These are phyloP conservation scores for Elasticomyces elasticus DNA, from an alignment of 495 filamentous ascomycete species.

Conservation along the genomic window DNA sequence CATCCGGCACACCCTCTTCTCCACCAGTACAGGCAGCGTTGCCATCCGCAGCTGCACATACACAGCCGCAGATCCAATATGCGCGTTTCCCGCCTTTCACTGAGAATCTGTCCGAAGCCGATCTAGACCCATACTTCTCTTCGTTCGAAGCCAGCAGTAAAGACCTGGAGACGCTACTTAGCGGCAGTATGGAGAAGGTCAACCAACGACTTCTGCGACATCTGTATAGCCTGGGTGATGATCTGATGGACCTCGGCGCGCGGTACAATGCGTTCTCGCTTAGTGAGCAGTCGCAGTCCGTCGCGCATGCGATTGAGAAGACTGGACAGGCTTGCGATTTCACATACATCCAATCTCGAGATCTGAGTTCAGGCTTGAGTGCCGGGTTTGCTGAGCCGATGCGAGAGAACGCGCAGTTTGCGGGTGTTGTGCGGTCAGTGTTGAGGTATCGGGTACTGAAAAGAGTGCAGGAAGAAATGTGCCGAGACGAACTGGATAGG, in stretches of 20 bases:
- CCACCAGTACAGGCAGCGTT: conserved; percentile 37
- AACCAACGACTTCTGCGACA: conserved; percentile 84
- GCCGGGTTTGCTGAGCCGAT: conserved; percentile 93
- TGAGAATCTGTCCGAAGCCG: conserved; percentile 67
- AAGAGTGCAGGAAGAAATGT: conserved; percentile 95
- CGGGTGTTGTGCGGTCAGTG: conserved; percentile 81
- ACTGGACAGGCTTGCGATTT: conserved; percentile 90
- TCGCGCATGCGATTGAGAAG: conserved; percentile 89
- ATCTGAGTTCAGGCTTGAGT: conserved; percentile 70
- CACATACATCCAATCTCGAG: conserved; percentile 91
- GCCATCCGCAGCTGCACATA: conserved; percentile 47
- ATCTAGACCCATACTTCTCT: conserved; percentile 90
- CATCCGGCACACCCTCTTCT: conserved; percentile 44
- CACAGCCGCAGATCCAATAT: conserved; percentile 54
- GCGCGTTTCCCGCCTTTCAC: conserved; percentile 75
- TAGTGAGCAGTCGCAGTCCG: conserved; percentile 74
- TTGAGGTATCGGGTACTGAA: conserved; percentile 83
- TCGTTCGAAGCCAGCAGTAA: conserved; percentile 80
- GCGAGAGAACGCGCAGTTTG: conserved; percentile 94
- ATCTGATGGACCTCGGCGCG: conserved; percentile 84
- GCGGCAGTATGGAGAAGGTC: conserved; percentile 89
- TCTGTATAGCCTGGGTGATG: conserved; percentile 66
- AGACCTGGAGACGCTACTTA: conserved; percentile 75
- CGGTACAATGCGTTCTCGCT: conserved; percentile 95
- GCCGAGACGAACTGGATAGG: conserved; percentile 74